Evolutionary conservation across 148 eudicot genomes (phyloP), one percentile per base, ranked within the genome.

Genomic region (Salicornia ramosissima): DNA sequence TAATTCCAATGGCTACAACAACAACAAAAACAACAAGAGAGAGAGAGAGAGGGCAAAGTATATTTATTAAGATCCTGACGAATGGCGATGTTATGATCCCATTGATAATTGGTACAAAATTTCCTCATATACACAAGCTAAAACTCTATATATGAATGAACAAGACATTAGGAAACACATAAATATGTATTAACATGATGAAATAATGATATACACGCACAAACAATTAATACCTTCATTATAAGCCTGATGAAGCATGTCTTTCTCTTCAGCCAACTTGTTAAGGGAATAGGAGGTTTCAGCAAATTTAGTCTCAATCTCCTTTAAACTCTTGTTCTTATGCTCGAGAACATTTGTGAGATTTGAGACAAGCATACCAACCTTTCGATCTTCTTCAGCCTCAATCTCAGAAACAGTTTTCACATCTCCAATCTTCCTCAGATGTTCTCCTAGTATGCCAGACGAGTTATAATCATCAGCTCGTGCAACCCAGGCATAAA

Each of bases 401-500:
- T 80, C 77, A 54, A 95, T 75, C 74, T 83, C 97, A 26, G 96
- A 78, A 64, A 95, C 82, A 50, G 93, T 86, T 64, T 88, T 89
- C 52, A 95, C 80, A 56, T 95, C 99, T 30, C 85, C 91, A 74
- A 81, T 81, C 86, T 86, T 95, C 47, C 96, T 85, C 64, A 95
- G 82, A 71, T 87, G 86, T 12, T 95, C 99, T 21, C 96, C 93
- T 47, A 89, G 73, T 50, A 95, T 87, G 58, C 83, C 84, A 64
- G 77, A 61, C 33, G 87, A 79, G 21, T 82, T 79, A 76, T 91
- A 95, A 70, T 95, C 99, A 81, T 91, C 99, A 45, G 85, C 93
- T 40, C 99, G 96, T 51, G 99, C 99, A 82, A 95, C 93, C 99
- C 99, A 95, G 13, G 81, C 99, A 81, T 91, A 91, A 10, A 87